These are phyloP conservation scores for Vitis riparia DNA, from an alignment of 164 flowering plant genomes.

Conservation along the genomic window DNA sequence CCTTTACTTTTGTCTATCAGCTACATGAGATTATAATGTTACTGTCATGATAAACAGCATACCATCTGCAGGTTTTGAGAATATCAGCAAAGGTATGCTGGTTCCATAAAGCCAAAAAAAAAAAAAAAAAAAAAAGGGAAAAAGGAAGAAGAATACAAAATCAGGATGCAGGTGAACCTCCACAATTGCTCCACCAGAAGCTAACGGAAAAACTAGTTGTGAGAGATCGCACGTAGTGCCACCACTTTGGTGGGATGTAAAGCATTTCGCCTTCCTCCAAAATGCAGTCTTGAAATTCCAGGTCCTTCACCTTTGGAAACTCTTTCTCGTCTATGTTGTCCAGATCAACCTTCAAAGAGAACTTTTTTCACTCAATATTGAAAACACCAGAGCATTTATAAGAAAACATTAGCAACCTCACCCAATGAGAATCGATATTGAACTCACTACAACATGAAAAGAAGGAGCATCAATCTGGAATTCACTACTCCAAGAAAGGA, in stretches of 20 bases:
- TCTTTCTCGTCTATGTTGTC: constrained; percentile 62
- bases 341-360: constrained; percentile 72
- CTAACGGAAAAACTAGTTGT: constrained; percentile 86
- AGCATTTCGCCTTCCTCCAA: constrained; percentile 97
- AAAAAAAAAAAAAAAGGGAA: neutral
- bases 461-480: too few species aligned
- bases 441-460: too few species aligned
- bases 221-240: constrained; percentile 95
- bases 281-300: constrained; percentile 86
- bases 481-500: too few species aligned
- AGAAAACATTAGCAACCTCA: neutral
- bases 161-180: constrained; percentile 25
- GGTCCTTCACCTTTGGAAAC: constrained; percentile 53
- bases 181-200: constrained; percentile 80
- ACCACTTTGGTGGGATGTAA: constrained; percentile 97
- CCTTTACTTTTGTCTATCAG: neutral
- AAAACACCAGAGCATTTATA: neutral
- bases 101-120: neutral
- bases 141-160: neutral
- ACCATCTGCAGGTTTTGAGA: neutral
- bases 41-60: neutral
- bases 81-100: neutral
- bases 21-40: too few species aligned
- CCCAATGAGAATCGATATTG: too few species aligned
- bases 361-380: too few species aligned